phyloP scores from a whole-genome alignment of 1,139 yeast species.

The Saccharomycopsis hybrid region DNA sequence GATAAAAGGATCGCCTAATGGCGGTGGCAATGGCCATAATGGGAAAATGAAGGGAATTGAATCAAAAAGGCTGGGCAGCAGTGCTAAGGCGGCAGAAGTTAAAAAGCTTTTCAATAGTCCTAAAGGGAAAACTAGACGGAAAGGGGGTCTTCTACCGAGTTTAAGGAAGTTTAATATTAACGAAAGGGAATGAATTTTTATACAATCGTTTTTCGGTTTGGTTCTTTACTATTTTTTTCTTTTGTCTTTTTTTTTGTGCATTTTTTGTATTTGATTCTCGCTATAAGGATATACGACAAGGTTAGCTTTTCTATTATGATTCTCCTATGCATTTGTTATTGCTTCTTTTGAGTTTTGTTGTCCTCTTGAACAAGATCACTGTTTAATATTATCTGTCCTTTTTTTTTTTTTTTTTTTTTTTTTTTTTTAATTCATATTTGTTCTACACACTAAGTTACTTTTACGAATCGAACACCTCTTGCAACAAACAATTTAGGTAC shows the following conservation, averaged over 20 bases:
- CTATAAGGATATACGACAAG: too few species aligned
- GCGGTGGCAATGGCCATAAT: neutral
- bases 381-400: neutral
- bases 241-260: neutral
- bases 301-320: neutral
- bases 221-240: neutral
- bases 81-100: slow-evolving; percentile 4
- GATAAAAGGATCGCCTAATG: slow-evolving; percentile 16
- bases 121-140: slow-evolving; percentile 7
- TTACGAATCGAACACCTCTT: neutral
- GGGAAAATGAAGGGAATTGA: neutral
- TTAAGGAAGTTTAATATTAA: slow-evolving; percentile 16
- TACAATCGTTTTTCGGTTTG: neutral
- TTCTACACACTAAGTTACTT: neutral
- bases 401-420: neutral
- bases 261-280: too few species aligned
- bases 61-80: neutral
- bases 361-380: neutral
- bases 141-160: slow-evolving; percentile 19
- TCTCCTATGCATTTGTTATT: neutral
- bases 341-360: neutral
- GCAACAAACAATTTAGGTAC: neutral
- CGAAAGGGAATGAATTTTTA: neutral
- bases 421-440: neutral
- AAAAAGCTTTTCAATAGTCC: slow-evolving; percentile 16